Conservation (phyloP, 148 eudicot genomes). For the Nyssa sinensis region DNA sequence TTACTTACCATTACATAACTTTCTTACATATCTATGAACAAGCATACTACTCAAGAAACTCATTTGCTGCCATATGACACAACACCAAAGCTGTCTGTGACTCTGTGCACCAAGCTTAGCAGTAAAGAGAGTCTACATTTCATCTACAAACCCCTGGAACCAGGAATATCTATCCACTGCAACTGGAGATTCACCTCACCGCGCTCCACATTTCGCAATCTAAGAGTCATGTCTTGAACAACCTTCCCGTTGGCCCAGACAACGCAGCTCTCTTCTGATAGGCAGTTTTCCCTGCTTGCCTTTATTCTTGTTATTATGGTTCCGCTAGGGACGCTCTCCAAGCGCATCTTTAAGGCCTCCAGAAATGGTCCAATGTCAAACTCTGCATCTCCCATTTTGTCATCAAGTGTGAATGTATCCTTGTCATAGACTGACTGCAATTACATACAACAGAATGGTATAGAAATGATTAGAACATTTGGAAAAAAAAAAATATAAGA, state of each 20-base stretch:
- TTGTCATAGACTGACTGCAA: slow-evolving; percentile 50
- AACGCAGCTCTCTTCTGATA: slow-evolving; percentile 46
- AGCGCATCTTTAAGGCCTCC: slow-evolving; percentile 17
- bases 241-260: slow-evolving; percentile 49
- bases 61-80: too few species aligned
- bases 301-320: slow-evolving; percentile 32
- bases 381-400: slow-evolving; percentile 55
- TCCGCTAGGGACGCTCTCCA: slow-evolving; percentile 28
- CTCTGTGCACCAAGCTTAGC: too few species aligned
- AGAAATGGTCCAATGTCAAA: slow-evolving; percentile 44
- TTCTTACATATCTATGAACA: too few species aligned
- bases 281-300: slow-evolving; percentile 40
- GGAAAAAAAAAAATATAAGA: too few species aligned
- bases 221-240: slow-evolving; percentile 49
- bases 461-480: background rate
- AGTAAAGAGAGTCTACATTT: background rate
- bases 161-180: slow-evolving; percentile 50
- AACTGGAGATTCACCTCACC: slow-evolving; percentile 55
- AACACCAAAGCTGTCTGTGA: too few species aligned
- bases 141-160: slow-evolving; percentile 17
- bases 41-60: too few species aligned
- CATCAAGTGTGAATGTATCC: slow-evolving; percentile 48
- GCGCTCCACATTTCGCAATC: slow-evolving; percentile 36
- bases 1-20: too few species aligned
- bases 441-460: background rate